A percentile compares a stretch with the other conserved stretches of the same genome.
These are phyloP conservation scores for Sparassis latifolia DNA, from an alignment of 1,284 basidiomycete species.

Conservation along the genomic window DNA sequence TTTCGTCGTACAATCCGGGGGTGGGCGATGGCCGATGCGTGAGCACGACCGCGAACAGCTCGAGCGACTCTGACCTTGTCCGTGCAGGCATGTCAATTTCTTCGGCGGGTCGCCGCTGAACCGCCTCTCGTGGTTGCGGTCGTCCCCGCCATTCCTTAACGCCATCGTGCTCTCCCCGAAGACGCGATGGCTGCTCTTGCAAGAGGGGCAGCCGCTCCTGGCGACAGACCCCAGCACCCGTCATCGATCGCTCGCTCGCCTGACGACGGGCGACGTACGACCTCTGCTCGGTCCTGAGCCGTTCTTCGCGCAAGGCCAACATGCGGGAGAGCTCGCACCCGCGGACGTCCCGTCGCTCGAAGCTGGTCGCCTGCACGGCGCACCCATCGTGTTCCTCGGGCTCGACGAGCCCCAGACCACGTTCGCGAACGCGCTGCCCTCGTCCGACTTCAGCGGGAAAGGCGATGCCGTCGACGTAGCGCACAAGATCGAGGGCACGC, in stretches of 20 bases:
- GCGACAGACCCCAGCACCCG: constrained; percentile 19
- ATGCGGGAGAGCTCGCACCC: constrained; percentile 38
- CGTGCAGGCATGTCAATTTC: constrained; percentile 43
- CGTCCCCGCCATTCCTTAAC: constrained; percentile 68
- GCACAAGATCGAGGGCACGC: constrained; percentile 60
- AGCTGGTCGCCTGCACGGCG: constrained; percentile 55
- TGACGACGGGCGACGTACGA: constrained; percentile 49
- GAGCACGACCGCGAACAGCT: constrained; percentile 4
- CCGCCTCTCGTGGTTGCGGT: constrained; percentile 79
- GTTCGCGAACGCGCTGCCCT: constrained; percentile 45
- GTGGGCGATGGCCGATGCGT: constrained; percentile 17
- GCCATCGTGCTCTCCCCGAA: constrained; percentile 49
- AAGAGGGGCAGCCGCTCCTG: constrained; percentile 58
- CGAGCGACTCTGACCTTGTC: not conserved
- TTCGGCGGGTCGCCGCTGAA: constrained; percentile 79
- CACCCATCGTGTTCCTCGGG: constrained; percentile 67
- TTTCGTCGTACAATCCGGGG: constrained; percentile 11
- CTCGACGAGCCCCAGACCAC: constrained; percentile 57
- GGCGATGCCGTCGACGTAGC: constrained; percentile 34
- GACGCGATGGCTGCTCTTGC: constrained; percentile 73
- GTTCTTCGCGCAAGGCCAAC: constrained; percentile 63
- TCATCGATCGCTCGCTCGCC: constrained; percentile 38
- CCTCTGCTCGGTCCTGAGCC: constrained; percentile 38
- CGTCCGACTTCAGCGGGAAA: constrained; percentile 49
- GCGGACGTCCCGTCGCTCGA: constrained; percentile 46